Base-by-base conservation (phyloP, 1,284 basidiomycete genomes). In the Fomitiporia mediterranea region DNA sequence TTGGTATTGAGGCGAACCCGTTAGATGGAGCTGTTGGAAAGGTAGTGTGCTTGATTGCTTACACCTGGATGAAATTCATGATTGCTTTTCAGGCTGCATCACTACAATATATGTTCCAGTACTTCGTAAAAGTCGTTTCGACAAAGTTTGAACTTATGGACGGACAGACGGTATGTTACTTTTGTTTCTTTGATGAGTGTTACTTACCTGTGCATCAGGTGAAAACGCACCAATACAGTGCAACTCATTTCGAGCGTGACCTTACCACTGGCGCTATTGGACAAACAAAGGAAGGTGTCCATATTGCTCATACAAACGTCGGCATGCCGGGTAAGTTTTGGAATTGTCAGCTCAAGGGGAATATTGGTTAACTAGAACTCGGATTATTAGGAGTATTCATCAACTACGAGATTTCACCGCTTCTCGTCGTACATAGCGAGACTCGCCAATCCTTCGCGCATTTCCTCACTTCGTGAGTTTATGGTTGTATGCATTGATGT, bases 371-470 rank as follows among this genome's bases (percentile, higher is more conserved):
- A 47, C 35, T 54, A 35, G 35, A 37, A 11, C 15, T 47, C 8
- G 25, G 28, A 55, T 37, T 42, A 13, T 13, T 39, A 81, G 86
- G 91, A 42, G 86, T 88, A 17, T 97, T 94, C 76, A 89, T 97
- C 83, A 98, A 95, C 75, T 96, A 89, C 69, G 97, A 99, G 69
- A 98, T 99, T 67, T 96, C 93, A n/a, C 95, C 94, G 1, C 92
- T 98, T 67, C 85, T 91, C 55, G 88, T 98, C 47, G 86, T 94
- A 21, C 93, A 97, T 67, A 81, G 82, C n/a, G 94, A 97, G 69
- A 87, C 81, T 38, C 82, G 94, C 56, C 93, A 97, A 72, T 91
- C 91, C 0, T 95, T 99, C 68, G 94, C 95, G 4, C 97, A 98
- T 73, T 98, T 99, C 78, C 73, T 98, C 38, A 97, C 94, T 35